A percentile compares a stretch with the other conserved stretches of the same genome.
Conservation (phyloP, 129 eudicot genomes). For the Heracleum sosnowskyi region DNA sequence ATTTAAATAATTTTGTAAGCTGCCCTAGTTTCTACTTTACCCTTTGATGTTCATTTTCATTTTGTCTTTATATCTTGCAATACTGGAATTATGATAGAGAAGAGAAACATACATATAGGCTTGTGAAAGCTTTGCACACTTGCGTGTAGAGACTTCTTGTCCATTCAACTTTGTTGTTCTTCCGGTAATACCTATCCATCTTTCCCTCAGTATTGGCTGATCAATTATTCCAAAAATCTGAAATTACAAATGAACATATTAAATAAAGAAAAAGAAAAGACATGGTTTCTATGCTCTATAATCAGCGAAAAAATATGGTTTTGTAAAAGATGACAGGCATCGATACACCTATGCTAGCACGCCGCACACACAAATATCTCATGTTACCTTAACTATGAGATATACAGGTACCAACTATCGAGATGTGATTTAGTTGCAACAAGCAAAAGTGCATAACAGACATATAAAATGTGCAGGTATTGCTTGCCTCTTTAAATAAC, state of each 20-base stretch:
- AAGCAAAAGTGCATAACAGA: neutral
- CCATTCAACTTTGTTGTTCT: slow-evolving; percentile 68
- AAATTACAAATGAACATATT: neutral
- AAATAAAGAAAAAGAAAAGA: neutral
- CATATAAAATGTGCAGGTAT: neutral
- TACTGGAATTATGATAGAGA: neutral
- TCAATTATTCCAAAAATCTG: slow-evolving; percentile 92
- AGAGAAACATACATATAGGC: slow-evolving; percentile 65
- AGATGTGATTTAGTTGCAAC: neutral
- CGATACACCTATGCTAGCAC: neutral
- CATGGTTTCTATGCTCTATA: neutral
- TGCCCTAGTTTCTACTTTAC: neutral
- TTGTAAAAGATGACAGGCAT: neutral
- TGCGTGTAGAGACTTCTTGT: slow-evolving; percentile 74
- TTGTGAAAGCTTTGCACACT: slow-evolving; percentile 71
- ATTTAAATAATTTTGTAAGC: neutral
- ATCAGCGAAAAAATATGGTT: neutral
- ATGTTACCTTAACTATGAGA: neutral
- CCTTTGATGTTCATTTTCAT: neutral
- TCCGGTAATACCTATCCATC: slow-evolving; percentile 88
- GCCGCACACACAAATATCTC: neutral
- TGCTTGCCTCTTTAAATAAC: neutral
- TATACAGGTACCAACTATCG: neutral
- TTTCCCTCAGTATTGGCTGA: slow-evolving; percentile 80
- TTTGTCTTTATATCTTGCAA: neutral